Conservation (phyloP, 129 eudicot species). For the Saussurea involucrata region DNA sequence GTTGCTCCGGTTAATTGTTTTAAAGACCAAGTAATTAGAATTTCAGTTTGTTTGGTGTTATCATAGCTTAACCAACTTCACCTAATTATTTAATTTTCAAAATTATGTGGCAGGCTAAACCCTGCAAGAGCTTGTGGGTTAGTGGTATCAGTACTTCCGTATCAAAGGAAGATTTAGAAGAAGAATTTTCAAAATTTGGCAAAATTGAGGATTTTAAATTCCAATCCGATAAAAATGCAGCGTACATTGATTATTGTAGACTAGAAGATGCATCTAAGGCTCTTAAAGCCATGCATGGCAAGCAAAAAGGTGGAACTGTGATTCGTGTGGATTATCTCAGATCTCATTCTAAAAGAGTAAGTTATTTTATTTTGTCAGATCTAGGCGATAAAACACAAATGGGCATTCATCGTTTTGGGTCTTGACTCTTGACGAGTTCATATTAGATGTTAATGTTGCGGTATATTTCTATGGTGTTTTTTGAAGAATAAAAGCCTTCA, state of each 20-base stretch:
- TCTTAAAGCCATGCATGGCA: conserved; percentile 62
- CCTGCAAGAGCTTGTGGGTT: conserved; percentile 85
- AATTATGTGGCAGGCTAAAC: conserved; percentile 64
- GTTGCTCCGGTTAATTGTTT: not conserved
- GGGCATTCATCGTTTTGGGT: not conserved
- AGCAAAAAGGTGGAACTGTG: conserved; percentile 50
- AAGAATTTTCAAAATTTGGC: conserved; percentile 64
- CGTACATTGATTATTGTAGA: conserved; percentile 53
- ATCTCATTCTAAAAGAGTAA: conserved; percentile 67
- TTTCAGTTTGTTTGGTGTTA: not conserved
- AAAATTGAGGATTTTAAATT: conserved; percentile 71
- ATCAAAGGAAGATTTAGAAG: conserved; percentile 67
- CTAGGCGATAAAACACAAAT: not conserved
- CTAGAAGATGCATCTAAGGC: conserved; percentile 87
- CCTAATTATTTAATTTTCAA: not conserved
- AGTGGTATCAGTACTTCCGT: conserved; percentile 62
- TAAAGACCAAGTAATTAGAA: not conserved
- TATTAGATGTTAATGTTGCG: not conserved
- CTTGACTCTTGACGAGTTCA: not conserved
- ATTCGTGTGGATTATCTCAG: conserved; percentile 81
- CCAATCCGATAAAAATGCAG: conserved; percentile 57
- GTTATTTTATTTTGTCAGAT: conserved; percentile 25
- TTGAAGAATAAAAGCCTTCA: not conserved
- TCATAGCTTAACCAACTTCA: not conserved
- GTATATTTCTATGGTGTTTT: not conserved